Percentiles rank a stretch among this genome's conserved stretches.
These are phyloP conservation scores for Capsella rubella DNA, from an alignment of 441 rosid genomes.

Conservation along the genomic window DNA sequence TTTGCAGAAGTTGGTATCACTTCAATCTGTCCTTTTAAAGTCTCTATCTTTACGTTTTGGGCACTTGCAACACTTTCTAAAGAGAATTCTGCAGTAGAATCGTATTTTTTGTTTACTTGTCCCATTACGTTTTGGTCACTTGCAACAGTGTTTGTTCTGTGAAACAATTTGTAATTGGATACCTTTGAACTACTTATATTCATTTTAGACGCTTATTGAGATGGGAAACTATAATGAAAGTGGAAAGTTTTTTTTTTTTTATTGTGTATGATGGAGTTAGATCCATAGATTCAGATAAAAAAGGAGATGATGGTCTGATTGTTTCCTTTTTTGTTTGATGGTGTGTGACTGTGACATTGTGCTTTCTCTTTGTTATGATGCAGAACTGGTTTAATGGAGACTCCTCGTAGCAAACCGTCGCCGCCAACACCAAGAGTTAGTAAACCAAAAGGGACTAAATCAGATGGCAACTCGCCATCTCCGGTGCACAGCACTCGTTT, in stretches of 20 bases:
- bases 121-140: background rate
- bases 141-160: background rate
- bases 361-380: conserved; percentile 44
- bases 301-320: conserved; percentile 32
- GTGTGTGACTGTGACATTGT: conserved; percentile 53
- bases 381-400: conserved; percentile 81
- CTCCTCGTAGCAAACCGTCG: conserved; percentile 72
- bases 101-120: conserved; percentile 9
- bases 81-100: conserved; percentile 3
- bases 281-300: conserved; percentile 11
- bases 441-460: conserved; percentile 58
- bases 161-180: background rate
- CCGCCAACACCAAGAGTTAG: conserved; percentile 72
- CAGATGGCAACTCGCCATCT: conserved; percentile 69
- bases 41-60: conserved; percentile 16
- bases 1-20: conserved; percentile 31
- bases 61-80: background rate
- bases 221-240: conserved; percentile 6
- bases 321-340: conserved; percentile 43
- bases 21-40: background rate
- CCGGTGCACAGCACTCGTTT: conserved; percentile 64
- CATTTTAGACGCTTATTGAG: background rate
- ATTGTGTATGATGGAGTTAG: background rate
- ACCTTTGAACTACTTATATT: background rate
- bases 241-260: background rate